Conservation (phyloP, 1,139 yeast genomes). For the Scheffersomyces parashehatae region DNA sequence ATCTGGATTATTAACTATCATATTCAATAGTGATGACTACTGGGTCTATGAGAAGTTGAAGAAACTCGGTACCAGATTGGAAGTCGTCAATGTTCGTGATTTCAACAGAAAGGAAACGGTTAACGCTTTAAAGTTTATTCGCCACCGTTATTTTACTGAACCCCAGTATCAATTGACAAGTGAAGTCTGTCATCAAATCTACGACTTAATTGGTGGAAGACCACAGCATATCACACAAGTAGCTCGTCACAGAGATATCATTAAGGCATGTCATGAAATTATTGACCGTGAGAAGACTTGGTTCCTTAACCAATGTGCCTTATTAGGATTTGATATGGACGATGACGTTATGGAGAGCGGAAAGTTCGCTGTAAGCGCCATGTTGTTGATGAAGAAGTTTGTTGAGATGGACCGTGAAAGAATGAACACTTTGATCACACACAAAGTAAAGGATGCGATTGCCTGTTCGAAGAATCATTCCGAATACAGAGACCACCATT, state of each 20-base stretch:
- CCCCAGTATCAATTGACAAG: constrained; percentile 24
- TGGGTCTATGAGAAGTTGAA: constrained; percentile 83
- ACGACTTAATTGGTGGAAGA: constrained; percentile 77
- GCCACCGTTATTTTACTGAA: constrained; percentile 45
- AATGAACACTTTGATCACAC: constrained; percentile 29
- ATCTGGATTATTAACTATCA: constrained; percentile 70
- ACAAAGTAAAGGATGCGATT: constrained; percentile 11
- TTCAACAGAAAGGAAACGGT: constrained; percentile 58
- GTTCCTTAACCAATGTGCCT: constrained; percentile 82
- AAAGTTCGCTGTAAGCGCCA: constrained; percentile 74
- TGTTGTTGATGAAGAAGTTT: constrained; percentile 71
- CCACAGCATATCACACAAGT: constrained; percentile 82
- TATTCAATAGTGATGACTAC: constrained; percentile 82
- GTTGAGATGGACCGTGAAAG: constrained; percentile 63
- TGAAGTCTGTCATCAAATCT: constrained; percentile 53
- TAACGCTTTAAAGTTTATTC: constrained; percentile 54
- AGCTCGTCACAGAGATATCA: constrained; percentile 61
- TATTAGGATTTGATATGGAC: constrained; percentile 77
- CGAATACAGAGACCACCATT: constrained; percentile 42
- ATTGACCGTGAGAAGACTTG: constrained; percentile 83
- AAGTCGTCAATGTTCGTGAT: constrained; percentile 71
- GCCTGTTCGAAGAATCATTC: constrained; percentile 6
- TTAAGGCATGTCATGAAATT: constrained; percentile 65
- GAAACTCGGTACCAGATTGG: constrained; percentile 71
- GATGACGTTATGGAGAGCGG: constrained; percentile 90